Evolutionary conservation across 2,329 filamentous ascomycete species (phyloP).

Genomic region (Epichloe bromicola): DNA sequence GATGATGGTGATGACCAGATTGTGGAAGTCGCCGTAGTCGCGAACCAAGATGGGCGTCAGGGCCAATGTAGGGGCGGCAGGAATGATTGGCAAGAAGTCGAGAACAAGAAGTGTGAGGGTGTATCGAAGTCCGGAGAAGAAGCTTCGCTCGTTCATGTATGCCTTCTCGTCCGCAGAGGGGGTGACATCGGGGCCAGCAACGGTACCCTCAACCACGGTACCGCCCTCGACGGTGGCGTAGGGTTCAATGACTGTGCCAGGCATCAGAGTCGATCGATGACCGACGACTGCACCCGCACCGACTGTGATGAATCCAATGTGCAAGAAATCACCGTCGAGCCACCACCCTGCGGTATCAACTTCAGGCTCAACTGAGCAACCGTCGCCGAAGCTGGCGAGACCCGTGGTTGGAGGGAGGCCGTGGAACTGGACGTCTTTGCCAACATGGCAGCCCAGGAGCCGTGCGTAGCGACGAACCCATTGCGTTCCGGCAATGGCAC

Average conservation of each 20-base stretch:
- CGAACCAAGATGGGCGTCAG: constrained; percentile 7
- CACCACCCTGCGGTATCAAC: constrained; percentile 12
- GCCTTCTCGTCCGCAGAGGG: constrained; percentile 1
- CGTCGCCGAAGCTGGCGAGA: constrained; percentile 10
- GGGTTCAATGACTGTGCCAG: constrained; percentile 8
- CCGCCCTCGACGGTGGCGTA: constrained; percentile 8
- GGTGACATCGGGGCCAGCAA: constrained; percentile 2
- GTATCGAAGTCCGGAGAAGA: constrained; percentile 6
- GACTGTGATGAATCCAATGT: constrained; percentile 8
- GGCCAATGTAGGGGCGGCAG: constrained; percentile 3
- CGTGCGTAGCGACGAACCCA: constrained; percentile 9
- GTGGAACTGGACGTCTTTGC: constrained; percentile 10
- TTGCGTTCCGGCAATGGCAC: constrained; percentile 8
- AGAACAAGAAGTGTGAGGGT: constrained; percentile 6
- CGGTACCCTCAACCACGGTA: constrained; percentile 6
- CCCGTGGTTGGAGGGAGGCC: constrained; percentile 8
- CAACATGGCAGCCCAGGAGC: constrained; percentile 11
- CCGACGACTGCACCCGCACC: constrained; percentile 10
- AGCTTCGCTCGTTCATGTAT: neutral
- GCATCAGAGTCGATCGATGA: constrained; percentile 10
- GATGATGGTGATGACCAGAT: constrained; percentile 4
- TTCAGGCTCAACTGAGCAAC: constrained; percentile 10
- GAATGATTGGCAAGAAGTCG: constrained; percentile 8
- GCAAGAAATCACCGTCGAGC: constrained; percentile 12
- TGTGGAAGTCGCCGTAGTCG: constrained; percentile 7